Percentiles rank a stretch among this genome's conserved stretches.
These are phyloP conservation scores for Mortierella sp. DNA, from an alignment of 371 early-diverging fungal genomes.

Conservation along the genomic window DNA sequence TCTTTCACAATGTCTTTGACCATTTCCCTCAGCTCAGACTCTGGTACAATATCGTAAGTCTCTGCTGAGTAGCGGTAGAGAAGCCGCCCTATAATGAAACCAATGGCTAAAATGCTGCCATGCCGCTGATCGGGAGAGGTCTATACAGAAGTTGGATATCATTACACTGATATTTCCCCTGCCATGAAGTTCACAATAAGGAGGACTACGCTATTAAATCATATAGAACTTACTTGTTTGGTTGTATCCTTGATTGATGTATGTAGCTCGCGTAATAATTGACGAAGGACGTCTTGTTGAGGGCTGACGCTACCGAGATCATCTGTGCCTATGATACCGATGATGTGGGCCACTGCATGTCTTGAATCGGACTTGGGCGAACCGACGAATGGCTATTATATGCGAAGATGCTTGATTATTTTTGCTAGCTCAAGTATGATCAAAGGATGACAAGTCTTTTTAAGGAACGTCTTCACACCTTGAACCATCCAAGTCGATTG, in stretches of 20 bases:
- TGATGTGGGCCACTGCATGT: constrained; percentile 72
- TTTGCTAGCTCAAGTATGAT: too few relatives aligned
- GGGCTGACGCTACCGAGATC: constrained; percentile 47
- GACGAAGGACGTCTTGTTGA: constrained; percentile 55
- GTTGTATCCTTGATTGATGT: constrained; percentile 29
- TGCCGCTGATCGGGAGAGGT: constrained; percentile 64
- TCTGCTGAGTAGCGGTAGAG: constrained; percentile 64
- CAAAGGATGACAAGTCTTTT: too few relatives aligned
- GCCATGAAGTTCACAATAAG: too few relatives aligned
- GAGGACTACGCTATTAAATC: too few relatives aligned
- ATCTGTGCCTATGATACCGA: constrained; percentile 79
- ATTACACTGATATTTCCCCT: too few relatives aligned
- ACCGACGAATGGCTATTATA: constrained; percentile 60
- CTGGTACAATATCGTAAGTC: constrained; percentile 38
- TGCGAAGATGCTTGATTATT: too few relatives aligned
- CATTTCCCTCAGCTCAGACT: constrained; percentile 53
- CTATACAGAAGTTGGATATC: constrained; percentile 6
- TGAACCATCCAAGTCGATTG: constrained; percentile 68
- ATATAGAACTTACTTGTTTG: constrained; percentile 27
- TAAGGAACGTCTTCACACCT: constrained; percentile 25
- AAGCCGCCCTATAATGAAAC: constrained; percentile 73
- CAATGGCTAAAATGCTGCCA: constrained; percentile 76
- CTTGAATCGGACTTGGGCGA: constrained; percentile 75
- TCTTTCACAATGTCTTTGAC: constrained; percentile 56
- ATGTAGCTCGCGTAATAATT: constrained; percentile 57